Evolutionary conservation across 2,329 filamentous ascomycete species (phyloP).

Genomic region (Periglandula ipomoeae): DNA sequence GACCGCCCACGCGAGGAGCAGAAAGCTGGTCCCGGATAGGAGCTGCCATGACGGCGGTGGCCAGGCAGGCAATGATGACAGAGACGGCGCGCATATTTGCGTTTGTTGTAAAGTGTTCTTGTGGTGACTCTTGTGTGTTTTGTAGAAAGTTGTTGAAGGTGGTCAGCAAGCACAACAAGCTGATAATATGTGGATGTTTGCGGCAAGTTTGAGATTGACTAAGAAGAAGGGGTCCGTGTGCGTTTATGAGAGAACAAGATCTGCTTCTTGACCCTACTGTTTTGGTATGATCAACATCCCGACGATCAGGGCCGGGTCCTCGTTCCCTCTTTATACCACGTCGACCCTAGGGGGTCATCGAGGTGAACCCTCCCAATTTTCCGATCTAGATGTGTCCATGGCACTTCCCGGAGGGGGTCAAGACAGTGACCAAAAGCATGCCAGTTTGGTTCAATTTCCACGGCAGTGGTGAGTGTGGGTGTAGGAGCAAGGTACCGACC

Average conservation of each 20-base stretch:
- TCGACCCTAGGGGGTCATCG: background rate
- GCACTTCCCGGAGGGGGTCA: too few species aligned
- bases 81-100: slow-evolving; percentile 3
- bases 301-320: background rate
- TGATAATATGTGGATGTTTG: too few species aligned
- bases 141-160: too few species aligned
- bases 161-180: too few species aligned
- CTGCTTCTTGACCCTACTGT: background rate
- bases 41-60: background rate
- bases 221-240: background rate
- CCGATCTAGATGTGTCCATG: too few species aligned
- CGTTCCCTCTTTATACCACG: slow-evolving; percentile 4
- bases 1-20: slow-evolving; percentile 1
- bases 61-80: slow-evolving; percentile 5
- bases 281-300: background rate
- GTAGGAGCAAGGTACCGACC: background rate
- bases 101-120: background rate
- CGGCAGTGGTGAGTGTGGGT: background rate
- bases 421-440: background rate
- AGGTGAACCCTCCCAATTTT: too few species aligned
- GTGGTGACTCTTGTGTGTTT: background rate
- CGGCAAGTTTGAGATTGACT: too few species aligned
- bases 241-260: background rate
- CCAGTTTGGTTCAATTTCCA: background rate
- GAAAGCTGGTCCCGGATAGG: slow-evolving; percentile 4